Percentiles rank a stretch among this genome's conserved stretches.
Evolutionary conservation across 169 alveolate genomes (phyloP).

Genomic region (Plasmodium coatneyi): DNA sequence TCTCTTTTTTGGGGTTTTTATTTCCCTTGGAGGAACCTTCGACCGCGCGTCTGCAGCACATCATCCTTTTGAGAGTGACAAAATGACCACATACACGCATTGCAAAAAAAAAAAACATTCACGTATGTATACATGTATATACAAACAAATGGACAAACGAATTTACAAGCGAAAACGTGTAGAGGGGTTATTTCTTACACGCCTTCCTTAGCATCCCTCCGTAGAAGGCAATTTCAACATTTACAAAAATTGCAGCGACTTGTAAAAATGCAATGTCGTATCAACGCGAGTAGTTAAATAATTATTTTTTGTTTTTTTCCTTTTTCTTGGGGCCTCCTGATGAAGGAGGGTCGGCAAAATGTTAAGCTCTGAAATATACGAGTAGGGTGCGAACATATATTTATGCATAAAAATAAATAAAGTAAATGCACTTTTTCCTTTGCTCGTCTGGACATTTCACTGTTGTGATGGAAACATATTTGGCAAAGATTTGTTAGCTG

Average conservation of each 20-base stretch:
- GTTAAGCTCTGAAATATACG: neutral
- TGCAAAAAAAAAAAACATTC: neutral
- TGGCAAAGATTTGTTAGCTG: neutral
- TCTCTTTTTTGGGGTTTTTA: neutral
- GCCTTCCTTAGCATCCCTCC: neutral
- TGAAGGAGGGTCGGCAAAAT: neutral
- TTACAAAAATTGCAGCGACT: neutral
- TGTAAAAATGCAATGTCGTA: neutral
- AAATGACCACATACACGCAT: neutral
- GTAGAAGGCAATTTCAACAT: neutral
- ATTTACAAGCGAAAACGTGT: neutral
- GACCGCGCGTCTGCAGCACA: neutral
- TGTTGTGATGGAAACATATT: neutral
- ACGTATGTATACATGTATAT: neutral
- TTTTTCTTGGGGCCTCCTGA: neutral
- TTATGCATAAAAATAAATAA: neutral
- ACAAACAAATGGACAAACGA: neutral
- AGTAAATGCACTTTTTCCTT: neutral
- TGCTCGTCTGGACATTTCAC: neutral
- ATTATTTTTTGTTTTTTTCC: neutral
- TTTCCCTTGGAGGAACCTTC: neutral
- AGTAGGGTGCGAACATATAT: neutral
- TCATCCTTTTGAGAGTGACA: neutral
- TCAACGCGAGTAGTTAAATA: too few relatives aligned
- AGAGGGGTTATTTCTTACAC: neutral